Conservation (phyloP, 345 rosid genomes). For the Psidium friedrichsthalianum region DNA sequence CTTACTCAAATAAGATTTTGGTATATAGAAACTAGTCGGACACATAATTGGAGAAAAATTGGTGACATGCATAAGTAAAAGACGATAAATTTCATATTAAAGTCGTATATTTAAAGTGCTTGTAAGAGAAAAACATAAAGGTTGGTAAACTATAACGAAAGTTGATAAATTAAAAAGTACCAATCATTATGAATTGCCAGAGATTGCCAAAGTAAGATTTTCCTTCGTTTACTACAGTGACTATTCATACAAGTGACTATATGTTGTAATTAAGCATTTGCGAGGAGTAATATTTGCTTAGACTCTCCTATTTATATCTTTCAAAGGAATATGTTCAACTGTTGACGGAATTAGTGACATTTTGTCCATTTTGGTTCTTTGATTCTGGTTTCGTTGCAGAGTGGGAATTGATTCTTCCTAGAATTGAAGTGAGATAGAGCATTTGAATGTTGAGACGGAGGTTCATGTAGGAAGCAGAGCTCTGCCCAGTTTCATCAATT, state of each 20-base stretch:
- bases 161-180: background rate
- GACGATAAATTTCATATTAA: no score
- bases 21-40: background rate
- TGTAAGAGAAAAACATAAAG: no score
- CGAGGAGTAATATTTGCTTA: no score
- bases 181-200: background rate
- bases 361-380: background rate
- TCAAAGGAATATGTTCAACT: background rate
- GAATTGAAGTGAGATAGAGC: constrained; percentile 47
- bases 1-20: background rate
- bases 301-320: no score
- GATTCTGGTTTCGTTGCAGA: constrained; percentile 7
- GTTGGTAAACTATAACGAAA: no score
- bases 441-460: constrained; percentile 44
- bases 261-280: no score
- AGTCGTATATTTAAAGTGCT: no score
- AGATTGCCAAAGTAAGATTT: background rate
- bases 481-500: constrained; percentile 53
- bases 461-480: constrained; percentile 60
- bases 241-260: no score
- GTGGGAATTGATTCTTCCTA: constrained; percentile 49
- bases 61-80: no score
- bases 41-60: background rate
- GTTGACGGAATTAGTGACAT: background rate
- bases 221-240: no score